These are phyloP conservation scores for Pelargonium nanum DNA, from an alignment of 345 rosid species.

Conservation along the genomic window DNA sequence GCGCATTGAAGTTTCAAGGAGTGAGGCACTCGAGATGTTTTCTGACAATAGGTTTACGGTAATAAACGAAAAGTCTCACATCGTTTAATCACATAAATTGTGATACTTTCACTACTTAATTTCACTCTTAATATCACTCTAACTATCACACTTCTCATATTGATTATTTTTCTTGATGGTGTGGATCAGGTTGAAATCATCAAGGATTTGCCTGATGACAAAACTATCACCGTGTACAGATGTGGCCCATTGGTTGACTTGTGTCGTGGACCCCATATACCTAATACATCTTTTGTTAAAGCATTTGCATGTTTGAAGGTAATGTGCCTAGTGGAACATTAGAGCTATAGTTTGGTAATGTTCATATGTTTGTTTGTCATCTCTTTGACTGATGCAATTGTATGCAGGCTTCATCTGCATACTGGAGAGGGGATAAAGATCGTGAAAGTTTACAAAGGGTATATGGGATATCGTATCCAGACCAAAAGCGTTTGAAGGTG, in stretches of 20 bases:
- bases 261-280: slow-evolving; percentile 99
- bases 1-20: slow-evolving; percentile 89
- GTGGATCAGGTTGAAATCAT: slow-evolving; percentile 79
- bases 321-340: slow-evolving; percentile 10
- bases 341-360: not conserved
- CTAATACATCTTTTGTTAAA: slow-evolving; percentile 90
- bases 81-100: not conserved
- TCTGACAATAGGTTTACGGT: slow-evolving; percentile 91
- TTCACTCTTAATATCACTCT: not conserved
- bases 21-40: slow-evolving; percentile 78
- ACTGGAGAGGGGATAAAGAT: slow-evolving; percentile 86
- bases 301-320: slow-evolving; percentile 94
- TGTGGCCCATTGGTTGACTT: slow-evolving; percentile 95
- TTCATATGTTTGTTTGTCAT: not conserved
- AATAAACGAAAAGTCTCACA: slow-evolving; percentile 8
- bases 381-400: slow-evolving; percentile 6
- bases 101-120: no score
- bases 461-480: slow-evolving; percentile 96
- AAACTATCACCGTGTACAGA: slow-evolving; percentile 91
- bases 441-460: slow-evolving; percentile 97
- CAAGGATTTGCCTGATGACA: slow-evolving; percentile 69
- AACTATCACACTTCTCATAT: not conserved
- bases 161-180: slow-evolving; percentile 6
- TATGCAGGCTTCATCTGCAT: slow-evolving; percentile 90
- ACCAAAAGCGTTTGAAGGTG: slow-evolving; percentile 78